Evolutionary conservation across 441 rosid genomes (phyloP).

Genomic region (Codiaeum variegatum): DNA sequence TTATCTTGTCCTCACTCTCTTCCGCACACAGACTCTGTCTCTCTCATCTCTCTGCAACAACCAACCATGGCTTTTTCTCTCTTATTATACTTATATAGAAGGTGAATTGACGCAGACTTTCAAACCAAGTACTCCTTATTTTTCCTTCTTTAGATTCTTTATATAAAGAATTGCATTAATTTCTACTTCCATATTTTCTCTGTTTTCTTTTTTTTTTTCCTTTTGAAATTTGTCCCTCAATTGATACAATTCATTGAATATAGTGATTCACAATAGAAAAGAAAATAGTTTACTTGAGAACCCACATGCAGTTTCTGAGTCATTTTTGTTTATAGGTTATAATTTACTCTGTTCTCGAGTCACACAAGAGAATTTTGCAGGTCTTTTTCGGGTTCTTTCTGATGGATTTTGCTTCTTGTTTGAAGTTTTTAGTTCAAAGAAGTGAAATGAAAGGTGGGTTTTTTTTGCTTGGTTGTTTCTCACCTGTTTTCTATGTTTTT

Average conservation of each 20-base stretch:
- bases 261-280: background rate
- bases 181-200: background rate
- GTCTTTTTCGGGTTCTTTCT: conserved; percentile 15
- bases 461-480: conserved; percentile 43
- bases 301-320: conserved; percentile 30
- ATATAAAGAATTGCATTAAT: background rate
- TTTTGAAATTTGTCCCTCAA: background rate
- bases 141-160: background rate
- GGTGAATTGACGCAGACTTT: background rate
- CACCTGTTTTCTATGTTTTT: conserved; percentile 31
- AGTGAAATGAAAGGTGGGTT: conserved; percentile 41
- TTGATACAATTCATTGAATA: background rate
- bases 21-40: too few relatives aligned
- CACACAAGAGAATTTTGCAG: conserved; percentile 24
- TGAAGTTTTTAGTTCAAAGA: conserved; percentile 31
- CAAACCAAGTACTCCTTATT: background rate
- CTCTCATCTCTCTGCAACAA: background rate
- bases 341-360: conserved; percentile 32
- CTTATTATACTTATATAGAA: background rate
- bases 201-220: too few relatives aligned
- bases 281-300: background rate
- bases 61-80: too few relatives aligned
- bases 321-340: conserved; percentile 27
- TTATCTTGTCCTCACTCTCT: background rate
- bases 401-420: conserved; percentile 41